Evolutionary conservation across 148 eudicot species (phyloP).

Genomic region (Amaranthus cruentus): DNA sequence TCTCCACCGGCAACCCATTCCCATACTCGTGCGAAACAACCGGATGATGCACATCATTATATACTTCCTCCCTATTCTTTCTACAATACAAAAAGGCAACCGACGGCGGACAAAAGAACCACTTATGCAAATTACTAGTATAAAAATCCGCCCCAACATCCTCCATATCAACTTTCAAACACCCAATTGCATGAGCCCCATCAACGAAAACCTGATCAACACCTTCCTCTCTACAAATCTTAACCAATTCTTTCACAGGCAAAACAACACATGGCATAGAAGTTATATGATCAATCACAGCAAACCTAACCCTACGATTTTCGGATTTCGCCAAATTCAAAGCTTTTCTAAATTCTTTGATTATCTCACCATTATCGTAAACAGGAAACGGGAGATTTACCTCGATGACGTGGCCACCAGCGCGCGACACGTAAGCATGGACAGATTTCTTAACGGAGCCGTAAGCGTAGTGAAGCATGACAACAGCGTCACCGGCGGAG

Average conservation of each 20-base stretch:
- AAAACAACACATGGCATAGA: slow-evolving; percentile 87
- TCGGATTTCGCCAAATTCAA: slow-evolving; percentile 49
- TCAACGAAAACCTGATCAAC: slow-evolving; percentile 80
- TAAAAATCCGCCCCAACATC: slow-evolving; percentile 91
- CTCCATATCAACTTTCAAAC: slow-evolving; percentile 54
- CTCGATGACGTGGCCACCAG: slow-evolving; percentile 80
- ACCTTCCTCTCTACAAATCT: slow-evolving; percentile 72
- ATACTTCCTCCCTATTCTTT: slow-evolving; percentile 17
- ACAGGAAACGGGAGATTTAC: slow-evolving; percentile 80
- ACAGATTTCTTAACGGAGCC: slow-evolving; percentile 85
- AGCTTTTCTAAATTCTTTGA: slow-evolving; percentile 54
- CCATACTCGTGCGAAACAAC: slow-evolving; percentile 89
- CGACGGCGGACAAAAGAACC: slow-evolving; percentile 87
- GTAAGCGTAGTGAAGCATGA: slow-evolving; percentile 80
- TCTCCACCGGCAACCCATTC: slow-evolving; percentile 74
- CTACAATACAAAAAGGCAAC: slow-evolving; percentile 78
- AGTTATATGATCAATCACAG: slow-evolving; percentile 92
- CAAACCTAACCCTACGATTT: slow-evolving; percentile 61
- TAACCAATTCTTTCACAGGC: slow-evolving; percentile 71
- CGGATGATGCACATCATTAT: slow-evolving; percentile 65
- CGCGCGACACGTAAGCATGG: slow-evolving; percentile 67
- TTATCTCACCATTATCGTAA: slow-evolving; percentile 42
- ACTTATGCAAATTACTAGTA: slow-evolving; percentile 86
- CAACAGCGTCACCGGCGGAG: slow-evolving; percentile 51
- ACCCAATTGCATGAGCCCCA: slow-evolving; percentile 84